Evolutionary conservation across 2,329 filamentous ascomycete species (phyloP).

Genomic region (Botrytis porri): DNA sequence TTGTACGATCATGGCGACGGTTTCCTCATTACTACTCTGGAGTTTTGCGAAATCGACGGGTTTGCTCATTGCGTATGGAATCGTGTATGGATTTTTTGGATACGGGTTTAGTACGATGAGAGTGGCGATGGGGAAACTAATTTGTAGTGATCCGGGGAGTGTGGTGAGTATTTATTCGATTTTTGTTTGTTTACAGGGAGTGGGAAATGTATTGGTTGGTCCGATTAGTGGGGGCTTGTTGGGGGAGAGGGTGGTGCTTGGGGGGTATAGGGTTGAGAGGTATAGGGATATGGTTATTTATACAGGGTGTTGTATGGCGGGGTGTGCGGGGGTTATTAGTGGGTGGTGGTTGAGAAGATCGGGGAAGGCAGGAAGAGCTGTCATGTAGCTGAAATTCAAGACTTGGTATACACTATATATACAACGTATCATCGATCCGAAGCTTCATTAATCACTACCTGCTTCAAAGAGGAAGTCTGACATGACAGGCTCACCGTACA

Average conservation of each 20-base stretch:
- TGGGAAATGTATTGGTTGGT: neutral
- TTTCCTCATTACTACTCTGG: neutral
- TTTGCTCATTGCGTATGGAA: neutral
- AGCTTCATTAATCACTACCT: neutral
- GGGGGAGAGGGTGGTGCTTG: neutral
- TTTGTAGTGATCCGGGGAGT: neutral
- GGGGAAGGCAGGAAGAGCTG: neutral
- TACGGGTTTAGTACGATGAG: neutral
- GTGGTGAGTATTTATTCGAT: neutral
- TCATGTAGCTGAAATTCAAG: neutral
- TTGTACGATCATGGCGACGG: neutral
- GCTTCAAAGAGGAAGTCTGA: neutral
- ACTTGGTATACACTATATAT: neutral
- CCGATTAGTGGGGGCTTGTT: neutral
- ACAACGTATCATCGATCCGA: neutral
- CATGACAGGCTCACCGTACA: neutral
- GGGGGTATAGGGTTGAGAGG: conserved; percentile 24
- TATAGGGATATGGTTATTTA: conserved; percentile 30
- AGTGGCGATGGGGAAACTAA: neutral
- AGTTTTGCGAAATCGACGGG: neutral
- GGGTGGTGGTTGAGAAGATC: conserved; percentile 20
- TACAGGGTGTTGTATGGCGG: conserved; percentile 17
- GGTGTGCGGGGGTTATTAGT: conserved; percentile 26
- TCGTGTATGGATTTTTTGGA: neutral
- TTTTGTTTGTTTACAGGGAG: neutral